phyloP scores from a whole-genome alignment of 495 filamentous ascomycete genomes.

The Talaromyces trachyspermus region DNA sequence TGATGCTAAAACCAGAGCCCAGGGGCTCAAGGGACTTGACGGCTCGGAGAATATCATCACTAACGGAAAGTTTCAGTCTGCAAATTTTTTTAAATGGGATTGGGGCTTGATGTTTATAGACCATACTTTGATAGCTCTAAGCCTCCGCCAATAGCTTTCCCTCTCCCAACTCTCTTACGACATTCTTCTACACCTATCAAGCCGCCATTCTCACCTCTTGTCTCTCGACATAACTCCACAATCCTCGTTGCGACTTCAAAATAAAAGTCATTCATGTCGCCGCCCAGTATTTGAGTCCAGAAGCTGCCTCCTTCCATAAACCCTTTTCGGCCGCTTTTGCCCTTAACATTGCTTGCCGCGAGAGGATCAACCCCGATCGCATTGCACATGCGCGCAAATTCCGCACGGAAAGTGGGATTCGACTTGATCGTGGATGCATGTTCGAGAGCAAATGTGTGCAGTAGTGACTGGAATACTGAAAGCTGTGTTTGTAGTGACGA shows the following conservation, averaged over 20 bases:
- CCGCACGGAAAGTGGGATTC: constrained; percentile 86
- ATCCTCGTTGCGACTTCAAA: constrained; percentile 92
- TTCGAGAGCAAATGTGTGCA: constrained; percentile 89
- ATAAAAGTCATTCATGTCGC: constrained; percentile 94
- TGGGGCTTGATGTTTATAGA: not conserved
- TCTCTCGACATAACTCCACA: constrained; percentile 85
- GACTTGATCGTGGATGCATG: constrained; percentile 93
- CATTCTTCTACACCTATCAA: constrained; percentile 81
- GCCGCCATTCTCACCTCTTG: constrained; percentile 85
- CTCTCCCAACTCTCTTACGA: constrained; percentile 60
- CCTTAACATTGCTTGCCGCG: constrained; percentile 58
- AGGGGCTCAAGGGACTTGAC: constrained; percentile 83
- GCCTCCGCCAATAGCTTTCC: constrained; percentile 63
- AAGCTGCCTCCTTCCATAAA: constrained; percentile 53
- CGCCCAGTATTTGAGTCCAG: constrained; percentile 88
- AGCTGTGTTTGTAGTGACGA: constrained; percentile 84
- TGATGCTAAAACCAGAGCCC: constrained; percentile 76
- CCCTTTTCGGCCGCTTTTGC: constrained; percentile 37
- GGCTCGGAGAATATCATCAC: constrained; percentile 86
- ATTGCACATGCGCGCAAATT: constrained; percentile 97
- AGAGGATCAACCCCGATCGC: constrained; percentile 94
- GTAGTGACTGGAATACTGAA: constrained; percentile 85
- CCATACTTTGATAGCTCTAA: constrained; percentile 62
- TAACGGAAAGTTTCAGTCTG: constrained; percentile 18
- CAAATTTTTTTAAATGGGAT: not conserved